These are phyloP conservation scores for Geum urbanum DNA, from an alignment of 306 rosid genomes.

Conservation along the genomic window DNA sequence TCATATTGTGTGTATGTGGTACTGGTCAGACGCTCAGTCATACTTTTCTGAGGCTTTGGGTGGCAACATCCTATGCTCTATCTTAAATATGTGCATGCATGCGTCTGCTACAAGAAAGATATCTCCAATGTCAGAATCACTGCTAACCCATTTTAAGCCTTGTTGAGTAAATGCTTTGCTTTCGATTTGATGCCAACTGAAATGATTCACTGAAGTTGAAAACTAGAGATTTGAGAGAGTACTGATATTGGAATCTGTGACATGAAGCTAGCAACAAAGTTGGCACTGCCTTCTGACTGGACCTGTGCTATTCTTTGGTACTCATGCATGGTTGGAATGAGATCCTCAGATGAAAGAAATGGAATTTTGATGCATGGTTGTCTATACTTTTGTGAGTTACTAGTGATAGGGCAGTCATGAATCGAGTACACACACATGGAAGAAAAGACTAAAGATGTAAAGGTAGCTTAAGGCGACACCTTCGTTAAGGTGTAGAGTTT, in stretches of 20 bases:
- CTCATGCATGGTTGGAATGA: background rate
- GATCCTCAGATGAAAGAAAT: background rate
- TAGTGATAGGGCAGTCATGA: background rate
- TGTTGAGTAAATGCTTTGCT: background rate
- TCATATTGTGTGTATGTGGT: constrained; percentile 15
- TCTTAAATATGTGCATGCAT: background rate
- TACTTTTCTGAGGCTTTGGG: constrained; percentile 6
- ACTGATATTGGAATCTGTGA: background rate
- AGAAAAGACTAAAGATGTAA: background rate
- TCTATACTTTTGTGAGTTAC: background rate
- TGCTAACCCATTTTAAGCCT: background rate
- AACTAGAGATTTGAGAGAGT: background rate
- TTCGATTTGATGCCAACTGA: background rate
- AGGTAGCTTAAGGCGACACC: too few species aligned
- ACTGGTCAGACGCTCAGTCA: background rate
- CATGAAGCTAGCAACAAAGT: background rate
- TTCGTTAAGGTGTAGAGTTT: too few species aligned
- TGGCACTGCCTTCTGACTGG: background rate
- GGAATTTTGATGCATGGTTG: background rate
- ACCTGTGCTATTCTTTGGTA: background rate
- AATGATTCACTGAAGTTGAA: background rate
- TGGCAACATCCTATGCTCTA: constrained; percentile 6
- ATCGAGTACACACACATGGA: too few species aligned
- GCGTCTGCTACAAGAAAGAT: constrained; percentile 17
- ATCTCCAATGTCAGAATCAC: too few species aligned